These are phyloP conservation scores for Metarhizium brunneum DNA, from an alignment of 2,329 filamentous ascomycete genomes.

Conservation along the genomic window DNA sequence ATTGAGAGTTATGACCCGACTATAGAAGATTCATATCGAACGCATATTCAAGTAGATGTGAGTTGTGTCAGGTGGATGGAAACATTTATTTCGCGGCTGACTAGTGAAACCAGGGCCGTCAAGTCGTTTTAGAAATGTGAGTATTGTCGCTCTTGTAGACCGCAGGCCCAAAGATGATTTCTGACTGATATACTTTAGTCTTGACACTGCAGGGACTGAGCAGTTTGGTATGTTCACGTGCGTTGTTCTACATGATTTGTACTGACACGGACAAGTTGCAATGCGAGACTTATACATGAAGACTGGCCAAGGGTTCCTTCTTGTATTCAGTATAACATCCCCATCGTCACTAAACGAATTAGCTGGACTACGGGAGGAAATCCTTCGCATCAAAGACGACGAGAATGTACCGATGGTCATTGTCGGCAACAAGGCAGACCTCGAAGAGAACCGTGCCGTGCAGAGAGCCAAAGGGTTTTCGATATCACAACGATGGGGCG, in stretches of 20 bases:
- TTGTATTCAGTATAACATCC: slow-evolving; percentile 88
- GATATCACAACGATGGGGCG: slow-evolving; percentile 79
- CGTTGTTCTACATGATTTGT: slow-evolving; percentile 20
- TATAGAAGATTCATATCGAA: slow-evolving; percentile 70
- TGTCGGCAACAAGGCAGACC: slow-evolving; percentile 84
- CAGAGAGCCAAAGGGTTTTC: slow-evolving; percentile 71
- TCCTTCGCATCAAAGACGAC: slow-evolving; percentile 84
- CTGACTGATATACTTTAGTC: slow-evolving; percentile 34
- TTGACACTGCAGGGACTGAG: slow-evolving; percentile 86
- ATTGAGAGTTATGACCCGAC: slow-evolving; percentile 80
- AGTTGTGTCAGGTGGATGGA: slow-evolving; percentile 26
- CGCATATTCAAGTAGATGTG: slow-evolving; percentile 74
- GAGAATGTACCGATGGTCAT: slow-evolving; percentile 80
- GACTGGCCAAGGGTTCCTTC: slow-evolving; percentile 80
- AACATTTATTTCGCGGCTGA: not conserved
- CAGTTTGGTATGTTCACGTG: slow-evolving; percentile 66
- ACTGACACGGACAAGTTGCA: slow-evolving; percentile 33
- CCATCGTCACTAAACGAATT: slow-evolving; percentile 76
- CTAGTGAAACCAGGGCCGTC: slow-evolving; percentile 53
- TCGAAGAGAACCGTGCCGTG: slow-evolving; percentile 77
- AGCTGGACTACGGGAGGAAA: slow-evolving; percentile 74
- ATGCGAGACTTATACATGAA: slow-evolving; percentile 87
- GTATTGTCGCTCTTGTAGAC: slow-evolving; percentile 16
- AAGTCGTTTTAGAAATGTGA: slow-evolving; percentile 85
- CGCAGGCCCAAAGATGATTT: not conserved